Evolutionary conservation across 2,329 filamentous ascomycete genomes (phyloP).

Genomic region (Scedosporium minutisporum): DNA sequence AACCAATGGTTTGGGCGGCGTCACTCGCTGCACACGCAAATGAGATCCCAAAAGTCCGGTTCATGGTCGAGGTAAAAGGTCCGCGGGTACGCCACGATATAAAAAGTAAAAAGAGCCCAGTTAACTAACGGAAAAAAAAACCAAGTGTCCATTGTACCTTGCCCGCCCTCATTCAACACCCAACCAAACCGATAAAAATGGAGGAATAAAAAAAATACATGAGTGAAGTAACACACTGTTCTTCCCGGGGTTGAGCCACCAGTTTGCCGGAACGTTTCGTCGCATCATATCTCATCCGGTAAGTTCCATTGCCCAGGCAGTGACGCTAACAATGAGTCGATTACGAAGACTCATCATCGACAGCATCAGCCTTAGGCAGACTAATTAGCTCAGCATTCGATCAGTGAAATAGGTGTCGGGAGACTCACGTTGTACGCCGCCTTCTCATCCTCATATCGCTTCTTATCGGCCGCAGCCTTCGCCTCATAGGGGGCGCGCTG

Average conservation of each 20-base stretch:
- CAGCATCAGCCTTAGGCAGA: slow-evolving; percentile 15
- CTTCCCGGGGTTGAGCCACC: neutral
- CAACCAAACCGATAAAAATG: slow-evolving; percentile 5
- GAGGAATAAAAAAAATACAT: slow-evolving; percentile 4
- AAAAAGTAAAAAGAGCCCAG: neutral
- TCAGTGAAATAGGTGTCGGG: slow-evolving; percentile 1
- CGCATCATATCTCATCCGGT: slow-evolving; percentile 7
- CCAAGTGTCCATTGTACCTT: slow-evolving; percentile 4
- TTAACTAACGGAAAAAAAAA: slow-evolving; percentile 2
- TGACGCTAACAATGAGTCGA: slow-evolving; percentile 6
- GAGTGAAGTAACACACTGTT: neutral
- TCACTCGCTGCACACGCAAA: too few relatives aligned
- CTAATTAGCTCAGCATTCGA: slow-evolving; percentile 17
- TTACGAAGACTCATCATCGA: slow-evolving; percentile 43
- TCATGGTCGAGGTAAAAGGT: neutral
- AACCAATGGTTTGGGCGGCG: too few relatives aligned
- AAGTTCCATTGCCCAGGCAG: neutral
- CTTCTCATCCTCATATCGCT: slow-evolving; percentile 98
- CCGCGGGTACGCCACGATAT: neutral
- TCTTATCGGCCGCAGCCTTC: slow-evolving; percentile 96
- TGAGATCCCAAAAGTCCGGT: neutral
- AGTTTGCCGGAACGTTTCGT: slow-evolving; percentile 1
- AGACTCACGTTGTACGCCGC: slow-evolving; percentile 73
- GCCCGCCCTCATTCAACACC: slow-evolving; percentile 6
- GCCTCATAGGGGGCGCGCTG: slow-evolving; percentile 90